Conservation (phyloP, 495 filamentous ascomycete genomes). For the Tuber magnatum region DNA sequence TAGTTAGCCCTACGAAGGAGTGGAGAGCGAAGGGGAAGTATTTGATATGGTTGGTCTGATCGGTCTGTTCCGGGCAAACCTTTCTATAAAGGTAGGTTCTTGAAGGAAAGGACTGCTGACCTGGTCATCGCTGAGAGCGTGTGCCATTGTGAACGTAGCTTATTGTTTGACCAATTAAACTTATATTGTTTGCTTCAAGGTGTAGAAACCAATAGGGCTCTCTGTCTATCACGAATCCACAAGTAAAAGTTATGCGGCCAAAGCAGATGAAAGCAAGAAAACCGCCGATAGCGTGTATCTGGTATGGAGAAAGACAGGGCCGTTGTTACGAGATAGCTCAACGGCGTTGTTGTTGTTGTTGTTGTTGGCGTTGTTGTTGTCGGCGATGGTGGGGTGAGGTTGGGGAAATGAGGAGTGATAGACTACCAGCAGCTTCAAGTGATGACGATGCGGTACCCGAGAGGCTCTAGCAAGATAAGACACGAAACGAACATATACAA, state of each 20-base stretch:
- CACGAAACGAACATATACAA: not conserved
- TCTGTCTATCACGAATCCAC: not conserved
- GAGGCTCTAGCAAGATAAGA: not conserved
- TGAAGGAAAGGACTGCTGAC: conserved; percentile 46
- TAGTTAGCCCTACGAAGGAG: conserved; percentile 17
- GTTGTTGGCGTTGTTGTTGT: no score
- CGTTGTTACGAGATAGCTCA: not conserved
- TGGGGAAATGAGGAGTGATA: not conserved
- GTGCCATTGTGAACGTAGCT: conserved; percentile 65
- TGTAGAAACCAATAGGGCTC: not conserved
- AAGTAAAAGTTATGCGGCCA: not conserved
- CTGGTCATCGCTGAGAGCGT: conserved; percentile 96
- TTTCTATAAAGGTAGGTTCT: not conserved
- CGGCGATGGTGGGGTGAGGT: not conserved
- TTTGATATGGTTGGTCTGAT: not conserved
- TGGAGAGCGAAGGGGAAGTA: conserved; percentile 15
- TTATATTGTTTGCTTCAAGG: not conserved
- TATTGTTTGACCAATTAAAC: not conserved
- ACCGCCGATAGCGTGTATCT: not conserved
- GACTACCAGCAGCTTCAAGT: not conserved
- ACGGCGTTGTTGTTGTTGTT: not conserved
- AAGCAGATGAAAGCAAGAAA: not conserved
- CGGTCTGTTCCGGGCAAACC: conserved; percentile 3
- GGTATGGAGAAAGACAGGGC: not conserved
- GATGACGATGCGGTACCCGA: not conserved